These are phyloP conservation scores for Fusarium torulosum DNA, from an alignment of 2,329 filamentous ascomycete genomes.

Conservation along the genomic window DNA sequence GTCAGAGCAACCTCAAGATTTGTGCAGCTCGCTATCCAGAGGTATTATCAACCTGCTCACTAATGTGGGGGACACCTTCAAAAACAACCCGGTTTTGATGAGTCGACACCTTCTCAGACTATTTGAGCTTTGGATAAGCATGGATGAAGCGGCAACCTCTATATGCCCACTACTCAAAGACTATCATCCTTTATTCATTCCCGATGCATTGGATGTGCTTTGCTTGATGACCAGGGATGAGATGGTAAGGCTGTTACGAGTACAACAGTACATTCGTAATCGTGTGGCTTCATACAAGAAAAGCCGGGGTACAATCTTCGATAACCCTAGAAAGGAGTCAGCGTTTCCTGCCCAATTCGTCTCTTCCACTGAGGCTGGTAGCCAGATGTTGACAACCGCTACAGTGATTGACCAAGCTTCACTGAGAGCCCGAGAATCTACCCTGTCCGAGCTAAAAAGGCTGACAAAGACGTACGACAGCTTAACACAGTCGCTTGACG, in stretches of 20 bases:
- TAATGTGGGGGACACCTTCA: conserved; percentile 46
- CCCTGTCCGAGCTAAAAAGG: not conserved
- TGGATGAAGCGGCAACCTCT: conserved; percentile 63
- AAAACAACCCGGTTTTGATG: conserved; percentile 48
- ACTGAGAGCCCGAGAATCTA: not conserved
- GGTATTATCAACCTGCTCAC: conserved; percentile 2
- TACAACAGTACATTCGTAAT: conserved; percentile 37
- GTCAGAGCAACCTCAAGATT: not conserved
- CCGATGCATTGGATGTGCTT: conserved; percentile 66
- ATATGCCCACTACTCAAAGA: conserved; percentile 62
- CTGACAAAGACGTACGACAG: conserved; percentile 28
- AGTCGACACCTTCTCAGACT: conserved; percentile 60
- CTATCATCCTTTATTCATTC: conserved; percentile 64
- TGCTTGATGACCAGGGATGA: conserved; percentile 61
- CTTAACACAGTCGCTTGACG: conserved; percentile 24
- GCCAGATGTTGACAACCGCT: not conserved
- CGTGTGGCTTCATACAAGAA: conserved; percentile 32
- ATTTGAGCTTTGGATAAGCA: conserved; percentile 68
- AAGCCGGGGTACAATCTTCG: conserved; percentile 61
- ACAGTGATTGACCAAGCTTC: conserved; percentile 10
- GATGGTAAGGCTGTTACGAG: conserved; percentile 61
- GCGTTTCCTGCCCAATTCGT: conserved; percentile 15
- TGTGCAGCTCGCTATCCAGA: not conserved
- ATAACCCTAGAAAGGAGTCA: conserved; percentile 47
- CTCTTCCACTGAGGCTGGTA: not conserved